Base-by-base conservation (phyloP, 495 filamentous ascomycete genomes). In the Penicillium pancosmium region DNA sequence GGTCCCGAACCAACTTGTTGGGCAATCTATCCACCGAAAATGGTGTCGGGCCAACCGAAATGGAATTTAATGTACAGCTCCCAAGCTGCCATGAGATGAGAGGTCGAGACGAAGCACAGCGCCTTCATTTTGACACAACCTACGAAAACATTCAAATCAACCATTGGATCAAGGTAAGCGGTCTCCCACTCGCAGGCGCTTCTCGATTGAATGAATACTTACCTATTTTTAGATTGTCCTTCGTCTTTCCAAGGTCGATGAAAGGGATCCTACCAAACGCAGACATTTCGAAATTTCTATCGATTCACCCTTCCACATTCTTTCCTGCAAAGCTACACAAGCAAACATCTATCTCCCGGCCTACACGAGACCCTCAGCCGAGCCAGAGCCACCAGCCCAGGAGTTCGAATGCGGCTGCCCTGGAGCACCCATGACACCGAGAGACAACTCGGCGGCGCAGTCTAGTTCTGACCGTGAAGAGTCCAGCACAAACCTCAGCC, bases 221-320 rank as follows among this genome's bases (percentile, higher is more conserved):
- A 18, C 25, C 11, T 13, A 18, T 25, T 0, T 23, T 11, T 60
- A 98, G 94, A 94, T 98, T 65, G 91, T 98, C 52, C 90, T 98
- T 84, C 92, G 94, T 54, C 88, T 98, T 36, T 97, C 92, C 19
- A 93, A 92, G 64, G 76, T 88, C 5, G 94, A 98, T 66, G 79
- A 84, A 56, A 84, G 87, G 23, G 90, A 98, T 64, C 86, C 94
- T 1, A 77, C 79, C 5, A 94, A 93, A 54, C 86, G 94, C 49
- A 85, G 94, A 23, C 95, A 98, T 70, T 98, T 98, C 59, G 94
- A 98, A 70, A 98, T 98, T 62, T 97, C 94, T 57, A 98, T 98
- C 63, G 94, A 98, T 75, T 97, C 92, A 13, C 94, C 94, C 9
- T 95, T 98, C 69, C 93, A 96, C 61, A 89, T 97, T 38, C 89